Percentiles rank a stretch among this genome's conserved stretches.
Conservation (phyloP, 2,329 filamentous ascomycete genomes). For the Arthrinium puccinioides region DNA sequence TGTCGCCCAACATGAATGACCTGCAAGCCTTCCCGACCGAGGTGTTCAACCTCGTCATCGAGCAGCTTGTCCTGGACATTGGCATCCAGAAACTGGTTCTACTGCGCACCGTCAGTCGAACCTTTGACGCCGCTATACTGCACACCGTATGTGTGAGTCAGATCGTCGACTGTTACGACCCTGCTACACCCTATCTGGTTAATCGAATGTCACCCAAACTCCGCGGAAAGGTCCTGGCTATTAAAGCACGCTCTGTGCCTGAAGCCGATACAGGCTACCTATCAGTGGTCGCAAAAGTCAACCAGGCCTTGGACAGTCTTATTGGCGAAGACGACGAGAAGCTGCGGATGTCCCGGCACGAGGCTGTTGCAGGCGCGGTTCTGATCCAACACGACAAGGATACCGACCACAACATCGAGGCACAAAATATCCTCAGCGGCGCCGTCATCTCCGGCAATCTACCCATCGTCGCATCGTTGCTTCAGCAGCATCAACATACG, state of each 20-base stretch:
- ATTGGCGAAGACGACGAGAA: background rate
- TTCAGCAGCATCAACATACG: background rate
- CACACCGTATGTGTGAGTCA: background rate
- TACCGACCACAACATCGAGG: background rate
- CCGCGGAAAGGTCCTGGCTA: background rate
- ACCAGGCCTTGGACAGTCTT: background rate
- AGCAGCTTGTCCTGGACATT: background rate
- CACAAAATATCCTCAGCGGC: background rate
- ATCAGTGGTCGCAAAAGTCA: background rate
- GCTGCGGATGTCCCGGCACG: background rate
- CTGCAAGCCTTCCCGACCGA: background rate
- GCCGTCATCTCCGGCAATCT: background rate
- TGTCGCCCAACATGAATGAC: background rate
- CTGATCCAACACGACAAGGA: background rate
- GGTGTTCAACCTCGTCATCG: background rate
- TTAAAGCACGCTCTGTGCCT: background rate
- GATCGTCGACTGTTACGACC: background rate
- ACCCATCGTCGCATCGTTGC: background rate
- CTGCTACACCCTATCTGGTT: background rate
- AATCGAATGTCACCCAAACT: background rate
- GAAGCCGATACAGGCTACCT: background rate
- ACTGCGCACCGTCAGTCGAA: background rate
- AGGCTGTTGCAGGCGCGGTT: background rate
- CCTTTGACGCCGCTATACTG: background rate
- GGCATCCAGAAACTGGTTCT: background rate